A percentile compares a stretch with the other conserved stretches of the same genome.
Evolutionary conservation across 2,329 filamentous ascomycete genomes (phyloP).

Genomic region (Aaosphaeria arxii): DNA sequence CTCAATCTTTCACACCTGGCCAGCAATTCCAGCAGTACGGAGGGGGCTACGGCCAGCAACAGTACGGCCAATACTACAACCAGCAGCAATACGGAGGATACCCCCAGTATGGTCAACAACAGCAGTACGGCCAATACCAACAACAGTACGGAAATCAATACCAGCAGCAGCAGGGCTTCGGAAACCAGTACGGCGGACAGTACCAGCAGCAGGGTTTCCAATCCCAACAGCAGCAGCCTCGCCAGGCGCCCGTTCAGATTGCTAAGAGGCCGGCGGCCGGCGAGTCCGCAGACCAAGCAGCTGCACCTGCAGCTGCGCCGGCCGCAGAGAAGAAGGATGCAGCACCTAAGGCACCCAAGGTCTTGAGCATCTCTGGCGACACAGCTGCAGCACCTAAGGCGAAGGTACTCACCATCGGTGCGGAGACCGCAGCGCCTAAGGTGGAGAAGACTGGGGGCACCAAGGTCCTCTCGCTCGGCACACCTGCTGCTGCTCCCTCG

Average conservation of each 20-base stretch:
- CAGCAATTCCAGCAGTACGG: constrained; percentile 62
- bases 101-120: constrained; percentile 12
- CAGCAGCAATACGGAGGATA: constrained; percentile 20
- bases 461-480: constrained; percentile 77
- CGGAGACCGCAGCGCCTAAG: constrained; percentile 53
- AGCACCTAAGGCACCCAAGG: constrained; percentile 57
- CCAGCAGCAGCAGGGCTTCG: constrained; percentile 27
- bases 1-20: constrained; percentile 68
- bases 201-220: constrained; percentile 42
- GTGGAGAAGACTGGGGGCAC: constrained; percentile 50
- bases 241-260: constrained; percentile 57
- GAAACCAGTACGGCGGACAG: constrained; percentile 18
- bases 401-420: constrained; percentile 61
- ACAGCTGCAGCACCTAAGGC: constrained; percentile 50
- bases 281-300: constrained; percentile 38
- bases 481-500: constrained; percentile 48
- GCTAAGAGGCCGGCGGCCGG: constrained; percentile 58
- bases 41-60: constrained; percentile 27
- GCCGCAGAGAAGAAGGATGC: constrained; percentile 38
- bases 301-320: constrained; percentile 42
- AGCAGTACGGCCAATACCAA: constrained; percentile 44
- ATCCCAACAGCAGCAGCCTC: constrained; percentile 34
- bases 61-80: constrained; percentile 50
- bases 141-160: constrained; percentile 30
- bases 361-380: constrained; percentile 50